A percentile compares a stretch with the other conserved stretches of the same genome.
These are phyloP conservation scores for Dryadomyces quercivorus DNA, from an alignment of 2,329 filamentous ascomycete genomes.

Conservation along the genomic window DNA sequence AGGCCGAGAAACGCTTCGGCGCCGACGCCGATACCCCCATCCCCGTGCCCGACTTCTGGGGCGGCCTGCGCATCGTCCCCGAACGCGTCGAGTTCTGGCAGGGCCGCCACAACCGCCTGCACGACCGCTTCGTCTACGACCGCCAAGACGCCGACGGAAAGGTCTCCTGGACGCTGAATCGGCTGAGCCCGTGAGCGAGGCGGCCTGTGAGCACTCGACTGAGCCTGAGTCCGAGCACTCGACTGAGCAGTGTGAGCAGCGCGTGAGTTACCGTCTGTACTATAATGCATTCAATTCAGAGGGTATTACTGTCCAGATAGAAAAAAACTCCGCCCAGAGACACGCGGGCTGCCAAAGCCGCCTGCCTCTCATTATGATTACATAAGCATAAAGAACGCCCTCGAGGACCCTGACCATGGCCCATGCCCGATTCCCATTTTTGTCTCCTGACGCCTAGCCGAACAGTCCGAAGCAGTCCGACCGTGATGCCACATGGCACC, in stretches of 20 bases:
- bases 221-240: too few species aligned
- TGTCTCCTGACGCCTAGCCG: background rate
- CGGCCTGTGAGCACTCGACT: too few species aligned
- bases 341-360: background rate
- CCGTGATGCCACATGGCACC: slow-evolving; percentile 1
- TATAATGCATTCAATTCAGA: too few species aligned
- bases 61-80: slow-evolving; percentile 74
- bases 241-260: too few species aligned
- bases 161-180: slow-evolving; percentile 51
- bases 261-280: too few species aligned
- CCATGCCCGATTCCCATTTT: background rate
- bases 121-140: slow-evolving; percentile 86
- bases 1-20: slow-evolving; percentile 64
- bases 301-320: background rate
- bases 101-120: slow-evolving; percentile 75
- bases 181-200: slow-evolving; percentile 57
- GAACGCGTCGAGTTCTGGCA: slow-evolving; percentile 94
- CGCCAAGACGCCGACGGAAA: slow-evolving; percentile 27
- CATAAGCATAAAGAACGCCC: background rate
- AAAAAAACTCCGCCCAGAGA: background rate
- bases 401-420: too few species aligned
- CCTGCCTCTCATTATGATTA: background rate
- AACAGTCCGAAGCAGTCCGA: background rate
- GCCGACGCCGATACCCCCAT: slow-evolving; percentile 70
- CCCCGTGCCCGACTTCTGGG: slow-evolving; percentile 90